Conservation (phyloP, 305 asterid genomes). For the Fraxinus albicans region DNA sequence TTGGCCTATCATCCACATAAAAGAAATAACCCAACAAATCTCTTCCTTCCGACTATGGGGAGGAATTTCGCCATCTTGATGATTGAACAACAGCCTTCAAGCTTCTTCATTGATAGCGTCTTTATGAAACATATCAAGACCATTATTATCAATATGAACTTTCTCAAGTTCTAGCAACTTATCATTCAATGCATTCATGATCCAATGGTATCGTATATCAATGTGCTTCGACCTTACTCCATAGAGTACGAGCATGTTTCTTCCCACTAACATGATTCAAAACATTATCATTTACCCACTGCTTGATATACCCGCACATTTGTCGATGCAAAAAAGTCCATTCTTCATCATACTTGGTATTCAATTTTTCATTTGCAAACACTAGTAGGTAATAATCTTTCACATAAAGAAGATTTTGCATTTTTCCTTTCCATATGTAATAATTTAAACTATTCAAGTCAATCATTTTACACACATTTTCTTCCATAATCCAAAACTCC, state of each 20-base stretch:
- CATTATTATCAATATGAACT: background rate
- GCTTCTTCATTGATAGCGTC: background rate
- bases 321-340: background rate
- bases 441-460: too few species aligned
- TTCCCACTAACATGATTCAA: background rate
- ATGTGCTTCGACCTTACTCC: background rate
- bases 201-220: background rate
- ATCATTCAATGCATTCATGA: background rate
- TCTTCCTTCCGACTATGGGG: background rate
- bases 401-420: background rate
- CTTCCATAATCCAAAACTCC: background rate
- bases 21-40: background rate
- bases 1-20: background rate
- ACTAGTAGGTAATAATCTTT: too few species aligned
- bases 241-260: background rate
- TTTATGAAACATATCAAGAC: background rate
- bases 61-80: background rate
- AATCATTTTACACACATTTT: background rate
- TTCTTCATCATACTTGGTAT: background rate
- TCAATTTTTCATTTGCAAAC: background rate
- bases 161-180: background rate
- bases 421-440: background rate
- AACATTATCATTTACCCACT: background rate
- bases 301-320: background rate
- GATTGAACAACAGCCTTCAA: background rate